These are phyloP conservation scores for Mycosarcoma mackinlayi DNA, from an alignment of 1,284 basidiomycete genomes.

Conservation along the genomic window DNA sequence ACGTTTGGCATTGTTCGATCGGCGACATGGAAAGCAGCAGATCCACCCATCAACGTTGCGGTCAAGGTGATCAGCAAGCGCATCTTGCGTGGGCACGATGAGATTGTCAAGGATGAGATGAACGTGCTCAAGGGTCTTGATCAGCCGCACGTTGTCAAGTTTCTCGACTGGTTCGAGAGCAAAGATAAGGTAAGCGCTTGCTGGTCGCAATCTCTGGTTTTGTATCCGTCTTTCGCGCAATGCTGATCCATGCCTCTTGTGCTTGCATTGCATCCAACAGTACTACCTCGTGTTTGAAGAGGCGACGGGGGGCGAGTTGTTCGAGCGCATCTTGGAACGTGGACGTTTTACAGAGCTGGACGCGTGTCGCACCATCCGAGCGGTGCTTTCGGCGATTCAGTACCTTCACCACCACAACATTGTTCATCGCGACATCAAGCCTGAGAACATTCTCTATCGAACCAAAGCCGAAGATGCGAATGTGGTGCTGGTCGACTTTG, in stretches of 20 bases:
- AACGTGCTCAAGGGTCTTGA: conserved; percentile 65
- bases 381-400: conserved; percentile 61
- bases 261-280: conserved; percentile 27
- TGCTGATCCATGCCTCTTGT: background rate
- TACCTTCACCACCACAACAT: conserved; percentile 67
- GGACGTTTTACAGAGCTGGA: conserved; percentile 68
- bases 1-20: conserved; percentile 64
- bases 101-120: conserved; percentile 66
- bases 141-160: conserved; percentile 72
- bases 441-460: conserved; percentile 93
- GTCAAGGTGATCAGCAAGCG: conserved; percentile 67
- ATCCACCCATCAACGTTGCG: conserved; percentile 61
- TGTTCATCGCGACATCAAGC: conserved; percentile 67
- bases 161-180: conserved; percentile 68
- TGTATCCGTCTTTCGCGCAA: no score
- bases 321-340: conserved; percentile 66
- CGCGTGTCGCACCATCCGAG: conserved; percentile 62
- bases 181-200: conserved; percentile 33
- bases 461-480: conserved; percentile 75
- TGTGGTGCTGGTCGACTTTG: conserved; percentile 79
- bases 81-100: conserved; percentile 61
- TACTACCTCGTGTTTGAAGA: conserved; percentile 70
- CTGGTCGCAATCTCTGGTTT: no score
- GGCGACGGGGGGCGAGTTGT: conserved; percentile 69
- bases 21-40: conserved; percentile 56